phyloP scores from a whole-genome alignment of 2,329 filamentous ascomycete species.

The Diaporthe eres region DNA sequence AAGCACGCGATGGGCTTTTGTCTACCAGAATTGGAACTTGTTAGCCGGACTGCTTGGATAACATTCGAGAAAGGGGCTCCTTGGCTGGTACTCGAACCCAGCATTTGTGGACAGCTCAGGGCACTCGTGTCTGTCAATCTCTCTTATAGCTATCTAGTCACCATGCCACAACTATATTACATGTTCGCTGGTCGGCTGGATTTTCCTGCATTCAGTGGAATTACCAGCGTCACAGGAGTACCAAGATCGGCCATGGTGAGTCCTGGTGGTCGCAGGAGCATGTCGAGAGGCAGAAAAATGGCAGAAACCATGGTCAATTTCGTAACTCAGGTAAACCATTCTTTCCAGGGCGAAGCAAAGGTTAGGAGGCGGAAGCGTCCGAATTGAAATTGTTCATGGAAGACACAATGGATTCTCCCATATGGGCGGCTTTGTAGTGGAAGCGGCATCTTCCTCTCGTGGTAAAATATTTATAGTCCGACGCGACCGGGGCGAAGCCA shows the following conservation, averaged over 20 bases:
- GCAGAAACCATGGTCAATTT: neutral
- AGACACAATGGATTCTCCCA: neutral
- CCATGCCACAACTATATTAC: neutral
- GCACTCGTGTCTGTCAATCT: neutral
- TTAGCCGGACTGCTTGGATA: neutral
- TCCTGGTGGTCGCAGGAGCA: neutral
- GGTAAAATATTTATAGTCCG: neutral
- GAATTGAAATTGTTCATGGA: neutral
- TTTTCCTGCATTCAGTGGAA: neutral
- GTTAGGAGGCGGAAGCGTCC: neutral
- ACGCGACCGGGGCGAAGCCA: neutral
- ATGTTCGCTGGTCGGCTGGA: neutral
- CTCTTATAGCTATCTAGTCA: neutral
- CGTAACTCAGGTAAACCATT: neutral
- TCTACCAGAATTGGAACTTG: neutral
- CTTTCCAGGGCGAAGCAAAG: neutral
- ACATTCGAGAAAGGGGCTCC: neutral
- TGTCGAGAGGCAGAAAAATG: neutral
- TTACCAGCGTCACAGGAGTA: no score
- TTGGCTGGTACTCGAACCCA: neutral
- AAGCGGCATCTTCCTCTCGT: neutral
- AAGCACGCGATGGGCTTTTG: neutral
- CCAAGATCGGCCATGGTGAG: no score
- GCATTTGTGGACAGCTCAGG: neutral
- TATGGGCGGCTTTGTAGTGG: neutral